Percentiles rank a stretch among this genome's conserved stretches.
Conservation (phyloP, 176 grass and related monocot species). For the Aegilops umbellulata region DNA sequence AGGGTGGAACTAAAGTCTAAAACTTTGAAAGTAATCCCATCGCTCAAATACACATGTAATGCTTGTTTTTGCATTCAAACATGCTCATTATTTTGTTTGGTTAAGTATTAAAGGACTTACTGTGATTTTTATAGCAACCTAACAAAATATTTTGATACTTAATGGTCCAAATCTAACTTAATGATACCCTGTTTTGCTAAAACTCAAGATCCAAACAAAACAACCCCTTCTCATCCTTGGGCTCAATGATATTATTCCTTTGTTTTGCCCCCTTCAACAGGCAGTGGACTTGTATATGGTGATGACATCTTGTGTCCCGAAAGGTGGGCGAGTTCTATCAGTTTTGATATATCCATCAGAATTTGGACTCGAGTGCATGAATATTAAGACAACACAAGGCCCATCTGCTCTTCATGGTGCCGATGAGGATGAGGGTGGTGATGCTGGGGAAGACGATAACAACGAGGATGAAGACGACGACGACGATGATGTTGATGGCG, state of each 20-base stretch:
- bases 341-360: slow-evolving; percentile 76
- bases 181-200: background rate
- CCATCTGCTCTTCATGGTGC: slow-evolving; percentile 54
- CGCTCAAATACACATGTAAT: background rate
- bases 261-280: slow-evolving; percentile 20
- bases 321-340: slow-evolving; percentile 63
- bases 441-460: too few relatives aligned
- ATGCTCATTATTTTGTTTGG: background rate
- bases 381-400: slow-evolving; percentile 58
- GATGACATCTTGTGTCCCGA: slow-evolving; percentile 70
- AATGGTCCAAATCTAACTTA: background rate
- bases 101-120: background rate
- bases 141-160: background rate
- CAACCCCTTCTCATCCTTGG: background rate
- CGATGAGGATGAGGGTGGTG: background rate
- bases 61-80: background rate
- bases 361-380: slow-evolving; percentile 79
- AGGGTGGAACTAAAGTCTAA: background rate
- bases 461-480: too few relatives aligned
- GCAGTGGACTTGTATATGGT: slow-evolving; percentile 88
- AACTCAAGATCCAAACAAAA: background rate
- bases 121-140: background rate
- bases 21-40: background rate
- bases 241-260: slow-evolving; percentile 2
- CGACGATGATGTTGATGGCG: background rate